Evolutionary conservation across 1,139 yeast genomes (phyloP).

Genomic region (Protomyces arabidopsidicola): DNA sequence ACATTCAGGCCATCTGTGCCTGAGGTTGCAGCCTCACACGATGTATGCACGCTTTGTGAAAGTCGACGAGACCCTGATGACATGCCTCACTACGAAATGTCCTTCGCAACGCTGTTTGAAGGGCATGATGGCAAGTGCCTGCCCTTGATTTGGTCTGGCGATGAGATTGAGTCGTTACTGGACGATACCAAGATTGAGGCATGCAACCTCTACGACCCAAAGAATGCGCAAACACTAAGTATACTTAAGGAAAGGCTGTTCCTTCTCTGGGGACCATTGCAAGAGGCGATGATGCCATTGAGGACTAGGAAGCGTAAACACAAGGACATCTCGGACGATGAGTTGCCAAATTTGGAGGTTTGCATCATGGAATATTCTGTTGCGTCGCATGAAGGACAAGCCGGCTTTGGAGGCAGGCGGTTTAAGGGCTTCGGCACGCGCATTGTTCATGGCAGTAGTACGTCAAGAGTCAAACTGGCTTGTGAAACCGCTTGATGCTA

Average conservation of each 20-base stretch:
- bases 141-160: slow-evolving; percentile 28
- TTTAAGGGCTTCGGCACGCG: slow-evolving; percentile 21
- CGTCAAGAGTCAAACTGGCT: neutral
- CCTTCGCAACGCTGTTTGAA: slow-evolving; percentile 25
- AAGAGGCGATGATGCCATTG: slow-evolving; percentile 21
- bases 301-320: slow-evolving; percentile 2
- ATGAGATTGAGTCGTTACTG: slow-evolving; percentile 23
- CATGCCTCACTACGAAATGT: slow-evolving; percentile 15
- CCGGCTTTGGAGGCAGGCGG: slow-evolving; percentile 16
- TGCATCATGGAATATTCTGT: slow-evolving; percentile 21
- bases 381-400: slow-evolving; percentile 6
- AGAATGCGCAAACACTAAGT: slow-evolving; percentile 7
- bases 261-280: slow-evolving; percentile 26
- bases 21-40: neutral
- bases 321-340: neutral
- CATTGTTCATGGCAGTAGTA: neutral
- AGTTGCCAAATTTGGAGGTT: slow-evolving; percentile 1
- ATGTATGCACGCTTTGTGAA: slow-evolving; percentile 8
- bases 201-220: slow-evolving; percentile 15
- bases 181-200: slow-evolving; percentile 12
- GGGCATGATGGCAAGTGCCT: slow-evolving; percentile 27
- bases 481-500: neutral
- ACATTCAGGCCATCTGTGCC: slow-evolving; percentile 6
- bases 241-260: slow-evolving; percentile 19
- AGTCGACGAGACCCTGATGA: slow-evolving; percentile 1